Evolutionary conservation across 306 rosid genomes (phyloP).

Genomic region (Crataegus laevigata): DNA sequence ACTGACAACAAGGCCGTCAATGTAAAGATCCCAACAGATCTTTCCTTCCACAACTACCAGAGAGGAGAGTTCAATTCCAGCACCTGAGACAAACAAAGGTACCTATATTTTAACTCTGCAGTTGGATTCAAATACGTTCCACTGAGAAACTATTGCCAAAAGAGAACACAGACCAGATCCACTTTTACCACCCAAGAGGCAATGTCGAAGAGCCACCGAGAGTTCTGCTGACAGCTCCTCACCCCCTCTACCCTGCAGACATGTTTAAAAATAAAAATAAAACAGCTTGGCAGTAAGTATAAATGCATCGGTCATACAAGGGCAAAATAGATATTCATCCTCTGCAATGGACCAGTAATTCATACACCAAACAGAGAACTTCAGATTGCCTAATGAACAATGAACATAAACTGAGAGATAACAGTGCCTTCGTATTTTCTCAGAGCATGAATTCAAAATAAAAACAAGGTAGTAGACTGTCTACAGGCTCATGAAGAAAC

Average conservation of each 20-base stretch:
- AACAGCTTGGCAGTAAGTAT: not conserved
- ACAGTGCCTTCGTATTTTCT: not conserved
- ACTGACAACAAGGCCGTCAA: constrained; percentile 77
- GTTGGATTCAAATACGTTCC: not conserved
- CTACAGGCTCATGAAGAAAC: not conserved
- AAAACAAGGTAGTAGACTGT: not conserved
- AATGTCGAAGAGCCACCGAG: constrained; percentile 52
- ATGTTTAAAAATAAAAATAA: not conserved
- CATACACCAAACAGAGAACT: not conserved
- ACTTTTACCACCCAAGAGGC: constrained; percentile 78
- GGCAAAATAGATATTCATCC: not conserved
- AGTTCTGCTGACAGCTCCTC: constrained; percentile 76
- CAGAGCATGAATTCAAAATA: not conserved
- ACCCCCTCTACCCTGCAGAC: constrained; percentile 77
- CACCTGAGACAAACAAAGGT: constrained; percentile 37
- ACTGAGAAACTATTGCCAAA: not conserved
- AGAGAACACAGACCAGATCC: constrained; percentile 52
- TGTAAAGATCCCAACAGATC: constrained; percentile 89
- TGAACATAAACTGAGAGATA: not conserved
- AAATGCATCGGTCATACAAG: not conserved
- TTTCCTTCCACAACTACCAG: constrained; percentile 67
- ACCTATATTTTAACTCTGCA: constrained; percentile 1
- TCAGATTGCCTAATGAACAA: not conserved
- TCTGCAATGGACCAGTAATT: not conserved
- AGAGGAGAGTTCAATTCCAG: constrained; percentile 76